phyloP scores from a whole-genome alignment of 2,329 filamentous ascomycete genomes.

The Neocatenulostroma microsporum region DNA sequence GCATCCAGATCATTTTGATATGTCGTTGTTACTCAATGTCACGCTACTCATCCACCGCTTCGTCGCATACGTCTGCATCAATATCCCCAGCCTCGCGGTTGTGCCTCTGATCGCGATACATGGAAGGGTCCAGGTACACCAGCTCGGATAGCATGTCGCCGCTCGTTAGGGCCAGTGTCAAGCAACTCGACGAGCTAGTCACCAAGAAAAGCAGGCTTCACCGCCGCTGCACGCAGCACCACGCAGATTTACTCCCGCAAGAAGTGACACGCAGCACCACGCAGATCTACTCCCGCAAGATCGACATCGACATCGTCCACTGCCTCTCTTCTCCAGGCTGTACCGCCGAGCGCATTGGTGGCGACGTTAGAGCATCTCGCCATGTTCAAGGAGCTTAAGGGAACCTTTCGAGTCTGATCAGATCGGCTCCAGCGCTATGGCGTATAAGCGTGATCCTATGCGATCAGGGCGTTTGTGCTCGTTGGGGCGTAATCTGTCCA shows the following conservation, averaged over 20 bases:
- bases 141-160: too few relatives aligned
- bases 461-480: constrained; percentile 54
- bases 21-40: too few relatives aligned
- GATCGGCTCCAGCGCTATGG: constrained; percentile 61
- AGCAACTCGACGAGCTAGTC: constrained; percentile 55
- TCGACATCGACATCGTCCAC: constrained; percentile 73
- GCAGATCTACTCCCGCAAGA: constrained; percentile 72
- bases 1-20: too few relatives aligned
- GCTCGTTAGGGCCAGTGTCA: too few relatives aligned
- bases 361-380: constrained; percentile 68
- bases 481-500: constrained; percentile 44
- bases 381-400: constrained; percentile 72
- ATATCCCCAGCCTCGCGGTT: too few relatives aligned
- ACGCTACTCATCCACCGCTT: too few relatives aligned
- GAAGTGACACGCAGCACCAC: too few relatives aligned
- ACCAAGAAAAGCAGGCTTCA: constrained; percentile 60
- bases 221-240: constrained; percentile 55
- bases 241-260: too few relatives aligned
- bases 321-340: constrained; percentile 71
- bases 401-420: constrained; percentile 76
- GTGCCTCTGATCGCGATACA: too few relatives aligned
- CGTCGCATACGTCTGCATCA: too few relatives aligned
- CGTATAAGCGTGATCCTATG: constrained; percentile 59
- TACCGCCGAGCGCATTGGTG: constrained; percentile 67
- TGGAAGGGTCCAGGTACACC: too few relatives aligned